phyloP scores from a whole-genome alignment of 1,284 basidiomycete genomes.

The Amylostereum areolatum region DNA sequence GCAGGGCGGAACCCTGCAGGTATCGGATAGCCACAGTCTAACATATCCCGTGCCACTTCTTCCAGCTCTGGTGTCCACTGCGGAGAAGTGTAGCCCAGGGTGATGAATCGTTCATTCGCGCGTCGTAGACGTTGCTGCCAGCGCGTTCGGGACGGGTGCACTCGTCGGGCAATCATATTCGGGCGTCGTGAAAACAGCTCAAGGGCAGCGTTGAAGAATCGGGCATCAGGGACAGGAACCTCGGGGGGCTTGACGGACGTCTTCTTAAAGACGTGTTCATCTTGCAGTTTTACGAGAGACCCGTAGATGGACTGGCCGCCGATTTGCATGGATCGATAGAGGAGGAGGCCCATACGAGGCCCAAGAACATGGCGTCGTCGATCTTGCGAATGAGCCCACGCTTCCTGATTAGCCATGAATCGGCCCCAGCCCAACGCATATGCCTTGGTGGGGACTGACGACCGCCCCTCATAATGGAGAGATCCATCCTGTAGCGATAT shows the following conservation, averaged over 20 bases:
- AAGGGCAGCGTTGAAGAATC: constrained; percentile 64
- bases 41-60: constrained; percentile 41
- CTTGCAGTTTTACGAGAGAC: constrained; percentile 13
- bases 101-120: constrained; percentile 20
- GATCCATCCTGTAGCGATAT: too few relatives aligned
- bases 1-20: constrained; percentile 39
- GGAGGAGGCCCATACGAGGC: constrained; percentile 21
- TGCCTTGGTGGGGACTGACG: not conserved
- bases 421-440: constrained; percentile 30
- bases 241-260: not conserved
- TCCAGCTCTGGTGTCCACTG: constrained; percentile 36
- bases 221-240: constrained; percentile 47
- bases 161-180: constrained; percentile 21
- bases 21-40: constrained; percentile 36
- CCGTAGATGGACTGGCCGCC: constrained; percentile 27
- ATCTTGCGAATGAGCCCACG: not conserved
- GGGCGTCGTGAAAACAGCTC: constrained; percentile 36
- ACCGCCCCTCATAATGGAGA: too few relatives aligned
- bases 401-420: constrained; percentile 13
- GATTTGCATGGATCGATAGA: constrained; percentile 31
- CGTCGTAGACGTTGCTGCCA: constrained; percentile 25
- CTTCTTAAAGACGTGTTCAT: not conserved
- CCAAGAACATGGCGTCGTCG: not conserved
- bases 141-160: constrained; percentile 16
- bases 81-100: constrained; percentile 14